Evolutionary conservation across 2,329 filamentous ascomycete genomes (phyloP).

Genomic region (Fusarium sp.): DNA sequence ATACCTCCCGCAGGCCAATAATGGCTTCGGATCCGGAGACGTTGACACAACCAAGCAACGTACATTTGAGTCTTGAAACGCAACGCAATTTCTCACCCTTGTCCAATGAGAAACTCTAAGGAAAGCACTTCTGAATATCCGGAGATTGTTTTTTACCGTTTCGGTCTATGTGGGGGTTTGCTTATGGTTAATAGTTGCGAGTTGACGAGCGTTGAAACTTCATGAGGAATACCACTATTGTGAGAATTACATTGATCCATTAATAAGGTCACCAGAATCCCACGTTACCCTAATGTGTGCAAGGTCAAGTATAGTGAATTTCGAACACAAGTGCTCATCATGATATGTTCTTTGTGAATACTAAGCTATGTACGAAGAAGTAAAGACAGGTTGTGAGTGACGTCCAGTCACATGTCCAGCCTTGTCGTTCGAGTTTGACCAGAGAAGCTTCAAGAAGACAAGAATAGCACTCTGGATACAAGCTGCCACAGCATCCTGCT

Average conservation of each 20-base stretch:
- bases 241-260: background rate
- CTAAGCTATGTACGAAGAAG: conserved; percentile 26
- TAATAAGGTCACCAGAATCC: background rate
- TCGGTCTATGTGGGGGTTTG: too few relatives aligned
- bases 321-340: background rate
- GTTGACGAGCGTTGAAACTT: background rate
- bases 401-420: conserved; percentile 21
- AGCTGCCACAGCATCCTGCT: background rate
- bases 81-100: background rate
- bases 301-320: background rate
- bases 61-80: background rate
- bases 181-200: background rate
- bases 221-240: background rate
- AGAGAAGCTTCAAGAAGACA: background rate
- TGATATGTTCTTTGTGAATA: conserved; percentile 12
- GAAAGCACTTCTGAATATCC: rapidly evolving
- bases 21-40: background rate
- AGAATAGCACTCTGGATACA: too few relatives aligned
- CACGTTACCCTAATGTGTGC: rapidly evolving
- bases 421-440: background rate
- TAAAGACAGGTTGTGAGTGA: conserved; percentile 11
- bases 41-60: background rate
- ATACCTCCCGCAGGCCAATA: conserved; percentile 3
- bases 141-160: too few relatives aligned
- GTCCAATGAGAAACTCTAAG: too few relatives aligned